phyloP scores from a whole-genome alignment of 257 asterid species.

The Fraxinus quadrangulata region DNA sequence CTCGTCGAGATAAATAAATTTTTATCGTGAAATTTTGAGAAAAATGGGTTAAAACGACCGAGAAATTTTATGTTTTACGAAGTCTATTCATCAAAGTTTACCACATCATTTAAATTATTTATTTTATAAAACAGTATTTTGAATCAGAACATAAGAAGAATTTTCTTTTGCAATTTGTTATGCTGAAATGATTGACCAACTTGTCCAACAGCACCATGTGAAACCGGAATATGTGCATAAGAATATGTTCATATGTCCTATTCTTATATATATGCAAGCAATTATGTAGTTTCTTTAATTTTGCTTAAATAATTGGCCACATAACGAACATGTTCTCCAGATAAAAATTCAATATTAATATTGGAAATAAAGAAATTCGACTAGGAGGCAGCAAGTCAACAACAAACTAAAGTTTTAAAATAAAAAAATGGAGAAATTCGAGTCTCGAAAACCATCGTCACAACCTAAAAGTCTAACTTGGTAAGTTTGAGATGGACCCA shows the following conservation, averaged over 20 bases:
- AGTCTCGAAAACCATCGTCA: no score
- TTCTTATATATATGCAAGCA: not conserved
- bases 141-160: not conserved
- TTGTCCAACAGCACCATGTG: conserved; percentile 17
- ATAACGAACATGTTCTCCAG: not conserved
- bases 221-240: conserved; percentile 2
- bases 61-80: no score
- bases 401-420: not conserved
- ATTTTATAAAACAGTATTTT: no score
- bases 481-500: no score
- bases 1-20: not conserved
- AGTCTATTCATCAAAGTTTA: not conserved
- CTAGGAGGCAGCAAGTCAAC: not conserved
- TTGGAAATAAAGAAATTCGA: not conserved
- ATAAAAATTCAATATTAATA: not conserved
- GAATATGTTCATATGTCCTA: not conserved
- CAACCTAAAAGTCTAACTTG: not conserved
- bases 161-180: not conserved
- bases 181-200: conserved; percentile 17
- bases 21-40: not conserved
- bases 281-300: not conserved
- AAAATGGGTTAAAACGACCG: no score
- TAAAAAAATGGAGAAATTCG: not conserved
- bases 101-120: no score
- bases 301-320: conserved; percentile 19